Conservation (phyloP, 2,329 filamentous ascomycete species). For the Dothidotthia symphoricarpi region DNA sequence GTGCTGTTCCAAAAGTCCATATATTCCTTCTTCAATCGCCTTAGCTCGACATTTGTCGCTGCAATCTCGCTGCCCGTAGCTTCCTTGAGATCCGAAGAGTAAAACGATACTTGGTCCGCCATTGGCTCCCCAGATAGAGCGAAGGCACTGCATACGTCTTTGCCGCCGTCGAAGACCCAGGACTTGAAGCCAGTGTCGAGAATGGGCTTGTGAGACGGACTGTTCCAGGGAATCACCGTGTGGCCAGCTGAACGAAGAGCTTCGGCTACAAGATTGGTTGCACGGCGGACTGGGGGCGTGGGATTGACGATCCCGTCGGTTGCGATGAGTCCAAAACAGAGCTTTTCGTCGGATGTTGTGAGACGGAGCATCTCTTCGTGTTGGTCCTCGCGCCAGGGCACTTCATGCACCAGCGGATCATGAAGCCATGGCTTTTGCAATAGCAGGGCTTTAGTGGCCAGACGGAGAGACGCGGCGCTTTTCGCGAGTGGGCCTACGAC, state of each 20-base stretch:
- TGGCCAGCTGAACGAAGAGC: constrained; percentile 29
- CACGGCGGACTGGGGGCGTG: constrained; percentile 38
- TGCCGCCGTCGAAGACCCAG: constrained; percentile 36
- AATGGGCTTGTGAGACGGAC: constrained; percentile 25
- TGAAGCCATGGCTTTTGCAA: constrained; percentile 62
- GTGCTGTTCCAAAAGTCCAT: constrained; percentile 43
- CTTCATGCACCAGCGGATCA: constrained; percentile 63
- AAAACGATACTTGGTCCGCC: constrained; percentile 26
- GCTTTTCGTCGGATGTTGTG: constrained; percentile 18
- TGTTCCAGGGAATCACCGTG: constrained; percentile 28
- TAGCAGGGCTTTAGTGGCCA: constrained; percentile 59
- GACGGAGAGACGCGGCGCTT: constrained; percentile 53
- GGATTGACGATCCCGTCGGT: constrained; percentile 39
- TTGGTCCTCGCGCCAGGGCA: constrained; percentile 61
- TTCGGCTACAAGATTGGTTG: constrained; percentile 28
- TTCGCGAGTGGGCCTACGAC: constrained; percentile 64
- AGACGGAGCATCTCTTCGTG: constrained; percentile 39
- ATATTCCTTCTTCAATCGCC: constrained; percentile 34
- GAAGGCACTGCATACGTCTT: constrained; percentile 32
- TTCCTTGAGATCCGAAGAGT: constrained; percentile 14
- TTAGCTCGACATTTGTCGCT: constrained; percentile 31
- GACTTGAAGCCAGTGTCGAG: constrained; percentile 21
- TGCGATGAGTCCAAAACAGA: constrained; percentile 35
- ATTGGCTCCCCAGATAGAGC: constrained; percentile 36
- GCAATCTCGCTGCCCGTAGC: constrained; percentile 34